Base-by-base conservation (phyloP, 2,329 filamentous ascomycete species). In the Botrytis elliptica region DNA sequence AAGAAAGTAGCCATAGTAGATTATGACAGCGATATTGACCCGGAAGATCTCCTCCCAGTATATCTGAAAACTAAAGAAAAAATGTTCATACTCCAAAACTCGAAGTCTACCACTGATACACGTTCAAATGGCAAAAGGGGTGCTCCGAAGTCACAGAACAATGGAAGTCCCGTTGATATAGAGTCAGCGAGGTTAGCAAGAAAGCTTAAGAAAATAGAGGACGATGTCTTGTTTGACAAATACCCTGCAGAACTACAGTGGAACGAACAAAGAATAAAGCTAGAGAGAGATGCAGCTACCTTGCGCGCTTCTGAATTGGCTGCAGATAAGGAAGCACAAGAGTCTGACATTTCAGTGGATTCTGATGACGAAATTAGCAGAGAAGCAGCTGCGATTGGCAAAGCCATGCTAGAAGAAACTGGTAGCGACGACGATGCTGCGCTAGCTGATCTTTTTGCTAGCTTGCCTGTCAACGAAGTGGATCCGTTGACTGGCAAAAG, bases 201-300 rank as follows among this genome's bases (percentile, higher is more conserved):
- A 25, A 97, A 95, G 80, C 84, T 98, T 57, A 87, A 90, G 55
- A 88, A 88, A 75, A 93, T 98, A 60, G 92, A 96, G 79, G 91
- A 89, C 40, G 93, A 95, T 79, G 85, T 94, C 25, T 83, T 95
- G 4, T 94, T 95, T 78, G 92, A 95, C 79, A 87, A 86, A 73
- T 85, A 86, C 64, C 81, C 88, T 49, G 92, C 91, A 7, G 89
- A 93, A 73, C 84, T 88, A 74, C 84, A 88, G 77, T 95, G 92
- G 93, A 88, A 86, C 74, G 81, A 84, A 9, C 87, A 87, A 74
- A 86, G 85, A 57, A 85, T 90, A 49, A 83, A 86, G 36, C 80
- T 95, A 20, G 89, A 92, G 77, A 90, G 88, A 78, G 88, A 92
- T 73, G 86, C 88, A 62, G 85, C 89, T 3, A 83, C 83, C n/a